Conservation (phyloP, 2,329 filamentous ascomycete genomes). For the Aspergillus unguis region DNA sequence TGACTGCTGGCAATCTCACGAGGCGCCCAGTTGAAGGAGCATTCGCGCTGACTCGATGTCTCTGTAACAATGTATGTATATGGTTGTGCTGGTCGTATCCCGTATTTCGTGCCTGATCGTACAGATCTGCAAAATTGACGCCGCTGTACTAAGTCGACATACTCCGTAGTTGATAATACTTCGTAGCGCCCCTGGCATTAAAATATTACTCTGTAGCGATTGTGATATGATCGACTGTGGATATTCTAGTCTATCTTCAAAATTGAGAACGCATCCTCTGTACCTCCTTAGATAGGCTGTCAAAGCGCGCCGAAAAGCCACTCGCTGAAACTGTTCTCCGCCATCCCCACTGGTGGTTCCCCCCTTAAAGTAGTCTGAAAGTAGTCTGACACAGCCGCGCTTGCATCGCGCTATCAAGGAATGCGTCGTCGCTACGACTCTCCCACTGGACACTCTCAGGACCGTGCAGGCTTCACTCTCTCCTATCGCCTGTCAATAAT, state of each 20-base stretch:
- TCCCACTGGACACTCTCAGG: conserved; percentile 20
- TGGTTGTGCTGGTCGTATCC: too few relatives aligned
- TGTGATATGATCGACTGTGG: neutral
- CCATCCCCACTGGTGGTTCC: conserved; percentile 23
- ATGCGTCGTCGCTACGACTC: conserved; percentile 22
- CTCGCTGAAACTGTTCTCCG: conserved; percentile 17
- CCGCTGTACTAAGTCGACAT: too few relatives aligned
- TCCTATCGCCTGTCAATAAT: conserved; percentile 8
- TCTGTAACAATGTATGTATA: too few relatives aligned
- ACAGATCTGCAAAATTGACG: too few relatives aligned
- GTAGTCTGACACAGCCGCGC: conserved; percentile 28
- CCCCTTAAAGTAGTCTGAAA: conserved; percentile 21
- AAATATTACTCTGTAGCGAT: too few relatives aligned
- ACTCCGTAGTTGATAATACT: too few relatives aligned
- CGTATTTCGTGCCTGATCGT: too few relatives aligned
- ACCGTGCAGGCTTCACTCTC: conserved; percentile 19
- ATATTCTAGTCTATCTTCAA: neutral
- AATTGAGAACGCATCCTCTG: neutral
- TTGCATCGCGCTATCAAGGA: conserved; percentile 27
- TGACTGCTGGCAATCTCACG: neutral
- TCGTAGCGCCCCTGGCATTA: too few relatives aligned
- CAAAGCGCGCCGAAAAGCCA: conserved; percentile 14
- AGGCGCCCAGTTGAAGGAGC: neutral
- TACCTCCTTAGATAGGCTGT: neutral
- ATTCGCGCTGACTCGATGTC: too few relatives aligned